Evolutionary conservation across 2,329 filamentous ascomycete genomes (phyloP), one percentile per base, ranked within the genome.

Genomic region (Falciphora oryzae): DNA sequence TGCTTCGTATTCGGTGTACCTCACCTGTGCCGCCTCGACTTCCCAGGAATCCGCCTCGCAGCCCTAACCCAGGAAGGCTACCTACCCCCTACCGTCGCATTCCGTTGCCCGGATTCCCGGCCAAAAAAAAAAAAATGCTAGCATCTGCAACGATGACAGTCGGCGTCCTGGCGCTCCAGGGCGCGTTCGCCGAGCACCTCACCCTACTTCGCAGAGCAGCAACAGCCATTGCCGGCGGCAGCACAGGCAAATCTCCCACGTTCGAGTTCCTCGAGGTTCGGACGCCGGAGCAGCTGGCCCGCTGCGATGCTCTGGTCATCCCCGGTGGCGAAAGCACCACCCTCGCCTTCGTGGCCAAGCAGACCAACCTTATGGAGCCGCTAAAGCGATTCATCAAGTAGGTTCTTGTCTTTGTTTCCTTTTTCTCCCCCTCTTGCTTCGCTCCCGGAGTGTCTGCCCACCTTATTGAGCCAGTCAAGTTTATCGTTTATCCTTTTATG

Each of bases 281-380:
- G 66, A 97, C 89, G 8, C 79, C 85, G 2, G 78, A 81, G 8
- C 84, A 97, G 71, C 83, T 99, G 38, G 79, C 83, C 5, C 75
- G 74, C 69, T 98, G 93, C 77, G 87, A 94, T 75, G 94, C 87
- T 31, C 83, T 99, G 58, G 87, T 99, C 73, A 87, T 99, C 60
- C 95, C 95, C 3, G 95, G 95, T 63, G 95, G 95, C 67, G 95
- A 99, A 77, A 97, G 92, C 77, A 98, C 95, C 1, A 89, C 94
- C 4, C 96, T 99, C 70, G 92, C 92, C 14, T 84, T 97, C 35
- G 91, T 97, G 22, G 95, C 95, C 4, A 87, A 87, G 28, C 85
- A 93, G 68, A 92, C 90, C 0, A 88, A 89, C 22, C 79, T 99
- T 50, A 79, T 99, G 64, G 92, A 96, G 70, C 93, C 93, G 3